Evolutionary conservation across 768 basidiomycete species (phyloP).

Genomic region (Russula foetens): DNA sequence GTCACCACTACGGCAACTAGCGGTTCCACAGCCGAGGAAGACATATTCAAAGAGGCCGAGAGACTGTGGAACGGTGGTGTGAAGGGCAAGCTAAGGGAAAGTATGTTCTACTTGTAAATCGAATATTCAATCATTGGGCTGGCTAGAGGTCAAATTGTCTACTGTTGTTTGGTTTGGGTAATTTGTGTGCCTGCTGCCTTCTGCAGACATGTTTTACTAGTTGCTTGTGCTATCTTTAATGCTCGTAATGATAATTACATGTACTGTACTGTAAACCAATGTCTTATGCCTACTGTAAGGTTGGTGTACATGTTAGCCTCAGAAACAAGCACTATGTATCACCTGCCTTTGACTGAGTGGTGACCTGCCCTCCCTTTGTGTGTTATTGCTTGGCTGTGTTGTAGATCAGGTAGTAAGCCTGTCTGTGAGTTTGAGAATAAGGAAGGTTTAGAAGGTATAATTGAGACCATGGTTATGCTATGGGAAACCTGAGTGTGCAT

Average conservation of each 20-base stretch:
- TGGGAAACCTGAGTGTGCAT: too few relatives aligned
- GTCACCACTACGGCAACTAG: conserved; percentile 28
- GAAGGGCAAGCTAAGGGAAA: conserved; percentile 45
- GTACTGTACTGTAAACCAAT: background rate
- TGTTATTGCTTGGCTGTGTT: too few relatives aligned
- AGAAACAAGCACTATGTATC: too few relatives aligned
- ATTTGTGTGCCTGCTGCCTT: too few relatives aligned
- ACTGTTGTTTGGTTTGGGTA: background rate
- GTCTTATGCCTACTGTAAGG: too few relatives aligned
- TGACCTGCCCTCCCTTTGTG: background rate
- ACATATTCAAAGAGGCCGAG: conserved; percentile 46
- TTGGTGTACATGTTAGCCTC: too few relatives aligned
- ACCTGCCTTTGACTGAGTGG: too few relatives aligned
- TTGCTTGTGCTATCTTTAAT: background rate
- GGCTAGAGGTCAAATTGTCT: background rate
- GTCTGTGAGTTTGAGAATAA: too few relatives aligned
- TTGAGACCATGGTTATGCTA: too few relatives aligned
- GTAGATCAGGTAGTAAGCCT: too few relatives aligned
- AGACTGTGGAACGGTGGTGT: conserved; percentile 52
- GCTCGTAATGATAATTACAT: background rate
- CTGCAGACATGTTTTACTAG: background rate
- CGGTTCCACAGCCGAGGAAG: conserved; percentile 37
- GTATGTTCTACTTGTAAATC: conserved; percentile 66
- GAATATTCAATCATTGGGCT: background rate
- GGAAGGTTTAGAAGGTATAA: too few relatives aligned